phyloP scores from a whole-genome alignment of 2,329 filamentous ascomycete genomes.

The Colletotrichum sp. region DNA sequence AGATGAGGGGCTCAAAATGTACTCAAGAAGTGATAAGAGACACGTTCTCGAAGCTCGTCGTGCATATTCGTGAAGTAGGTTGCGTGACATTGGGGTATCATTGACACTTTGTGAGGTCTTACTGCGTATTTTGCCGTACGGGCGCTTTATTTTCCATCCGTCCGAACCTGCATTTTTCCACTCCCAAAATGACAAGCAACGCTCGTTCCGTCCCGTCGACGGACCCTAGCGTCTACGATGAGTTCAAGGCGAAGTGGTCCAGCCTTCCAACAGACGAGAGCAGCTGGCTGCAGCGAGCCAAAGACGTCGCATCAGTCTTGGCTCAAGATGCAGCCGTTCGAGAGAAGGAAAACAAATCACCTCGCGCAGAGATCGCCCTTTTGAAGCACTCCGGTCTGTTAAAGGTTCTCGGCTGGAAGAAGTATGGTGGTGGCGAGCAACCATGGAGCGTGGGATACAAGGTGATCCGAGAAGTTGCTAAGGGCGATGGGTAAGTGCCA shows the following conservation, averaged over 20 bases:
- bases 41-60: not conserved
- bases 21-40: not conserved
- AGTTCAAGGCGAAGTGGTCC: constrained; percentile 40
- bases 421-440: constrained; percentile 48
- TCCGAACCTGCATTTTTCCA: not conserved
- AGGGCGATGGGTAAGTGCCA: constrained; percentile 58
- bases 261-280: constrained; percentile 31
- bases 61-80: fast-evolving
- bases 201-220: constrained; percentile 23
- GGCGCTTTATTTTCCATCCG: not conserved
- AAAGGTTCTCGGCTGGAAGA: constrained; percentile 41
- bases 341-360: constrained; percentile 44
- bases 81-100: not conserved
- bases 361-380: constrained; percentile 41
- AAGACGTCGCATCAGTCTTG: constrained; percentile 41
- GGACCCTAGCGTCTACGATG: constrained; percentile 41
- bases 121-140: not conserved
- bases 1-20: not conserved
- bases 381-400: constrained; percentile 46
- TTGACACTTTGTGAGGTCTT: not conserved
- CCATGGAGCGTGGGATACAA: constrained; percentile 59
- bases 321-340: constrained; percentile 35
- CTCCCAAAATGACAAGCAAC: constrained; percentile 14
- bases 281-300: constrained; percentile 42
- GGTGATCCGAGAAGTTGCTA: constrained; percentile 66